These are phyloP conservation scores for Penicillium verhagenii DNA, from an alignment of 495 filamentous ascomycete species.

Conservation along the genomic window DNA sequence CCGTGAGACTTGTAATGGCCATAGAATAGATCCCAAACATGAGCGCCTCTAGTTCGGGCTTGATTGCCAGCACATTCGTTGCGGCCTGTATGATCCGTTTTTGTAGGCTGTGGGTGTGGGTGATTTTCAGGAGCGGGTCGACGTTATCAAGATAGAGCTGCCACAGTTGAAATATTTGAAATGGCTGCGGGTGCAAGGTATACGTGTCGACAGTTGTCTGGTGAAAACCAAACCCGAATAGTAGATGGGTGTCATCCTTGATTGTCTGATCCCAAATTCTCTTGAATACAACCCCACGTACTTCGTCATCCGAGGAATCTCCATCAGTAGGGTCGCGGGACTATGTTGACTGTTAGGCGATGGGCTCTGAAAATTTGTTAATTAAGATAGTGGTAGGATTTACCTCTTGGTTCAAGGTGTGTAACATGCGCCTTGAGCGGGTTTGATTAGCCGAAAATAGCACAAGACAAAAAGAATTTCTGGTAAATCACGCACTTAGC, in stretches of 20 bases:
- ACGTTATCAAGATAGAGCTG: slow-evolving; percentile 52
- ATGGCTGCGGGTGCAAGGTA: slow-evolving; percentile 44
- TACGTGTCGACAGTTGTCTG: slow-evolving; percentile 43
- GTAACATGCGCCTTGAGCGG: slow-evolving; percentile 51
- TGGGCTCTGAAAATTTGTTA: background rate
- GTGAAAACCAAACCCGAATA: slow-evolving; percentile 51
- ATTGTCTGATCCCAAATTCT: slow-evolving; percentile 44
- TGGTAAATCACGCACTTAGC: no score
- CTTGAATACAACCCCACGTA: slow-evolving; percentile 33
- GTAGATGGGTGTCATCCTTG: slow-evolving; percentile 40
- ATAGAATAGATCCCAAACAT: slow-evolving; percentile 60
- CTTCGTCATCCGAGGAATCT: slow-evolving; percentile 26
- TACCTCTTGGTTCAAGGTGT: slow-evolving; percentile 49
- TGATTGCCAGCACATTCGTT: slow-evolving; percentile 18
- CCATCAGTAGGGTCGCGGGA: no score
- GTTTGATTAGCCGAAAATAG: no score
- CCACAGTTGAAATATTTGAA: slow-evolving; percentile 46
- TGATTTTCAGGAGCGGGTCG: slow-evolving; percentile 53
- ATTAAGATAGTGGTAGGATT: background rate
- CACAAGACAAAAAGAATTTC: no score
- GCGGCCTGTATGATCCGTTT: slow-evolving; percentile 38
- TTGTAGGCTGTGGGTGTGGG: slow-evolving; percentile 52
- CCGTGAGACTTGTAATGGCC: slow-evolving; percentile 42
- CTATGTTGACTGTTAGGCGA: slow-evolving; percentile 1
- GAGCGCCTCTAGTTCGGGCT: slow-evolving; percentile 32